phyloP scores from a whole-genome alignment of 495 filamentous ascomycete genomes.

The Aspergillus ostianus region DNA sequence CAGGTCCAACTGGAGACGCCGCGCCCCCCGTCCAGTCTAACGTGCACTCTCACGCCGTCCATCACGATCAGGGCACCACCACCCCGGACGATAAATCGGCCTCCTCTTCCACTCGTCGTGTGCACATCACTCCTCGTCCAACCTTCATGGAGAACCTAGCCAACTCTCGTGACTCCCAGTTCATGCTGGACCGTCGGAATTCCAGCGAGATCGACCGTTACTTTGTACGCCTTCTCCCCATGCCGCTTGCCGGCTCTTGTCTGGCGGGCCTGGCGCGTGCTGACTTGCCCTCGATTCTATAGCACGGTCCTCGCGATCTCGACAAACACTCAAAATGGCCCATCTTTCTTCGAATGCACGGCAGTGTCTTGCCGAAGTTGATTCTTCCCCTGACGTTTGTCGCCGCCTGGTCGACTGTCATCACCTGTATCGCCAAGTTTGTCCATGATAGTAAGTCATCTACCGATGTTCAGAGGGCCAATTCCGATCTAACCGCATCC shows the following conservation, averaged over 20 bases:
- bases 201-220: conserved; percentile 45
- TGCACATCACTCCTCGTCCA: conserved; percentile 34
- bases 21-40: conserved; percentile 31
- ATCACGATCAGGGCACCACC: conserved; percentile 16
- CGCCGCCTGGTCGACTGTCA: conserved; percentile 64
- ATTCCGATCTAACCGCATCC: conserved; percentile 5
- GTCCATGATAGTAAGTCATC: conserved; percentile 47
- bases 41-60: conserved; percentile 19
- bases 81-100: conserved; percentile 26
- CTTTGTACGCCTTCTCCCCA: conserved; percentile 34
- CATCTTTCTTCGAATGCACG: conserved; percentile 74
- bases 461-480: neutral
- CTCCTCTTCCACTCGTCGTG: conserved; percentile 11
- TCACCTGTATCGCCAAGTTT: conserved; percentile 61
- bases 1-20: conserved; percentile 20
- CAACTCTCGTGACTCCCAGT: conserved; percentile 37
- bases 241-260: neutral
- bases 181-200: conserved; percentile 31
- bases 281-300: conserved; percentile 13
- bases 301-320: conserved; percentile 64
- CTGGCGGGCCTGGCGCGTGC: neutral
- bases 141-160: conserved; percentile 40
- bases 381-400: conserved; percentile 69
- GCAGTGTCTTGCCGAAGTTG: conserved; percentile 78
- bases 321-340: conserved; percentile 80